Conservation (phyloP, 2,329 filamentous ascomycete species). For the Lecanosticta acicola region DNA sequence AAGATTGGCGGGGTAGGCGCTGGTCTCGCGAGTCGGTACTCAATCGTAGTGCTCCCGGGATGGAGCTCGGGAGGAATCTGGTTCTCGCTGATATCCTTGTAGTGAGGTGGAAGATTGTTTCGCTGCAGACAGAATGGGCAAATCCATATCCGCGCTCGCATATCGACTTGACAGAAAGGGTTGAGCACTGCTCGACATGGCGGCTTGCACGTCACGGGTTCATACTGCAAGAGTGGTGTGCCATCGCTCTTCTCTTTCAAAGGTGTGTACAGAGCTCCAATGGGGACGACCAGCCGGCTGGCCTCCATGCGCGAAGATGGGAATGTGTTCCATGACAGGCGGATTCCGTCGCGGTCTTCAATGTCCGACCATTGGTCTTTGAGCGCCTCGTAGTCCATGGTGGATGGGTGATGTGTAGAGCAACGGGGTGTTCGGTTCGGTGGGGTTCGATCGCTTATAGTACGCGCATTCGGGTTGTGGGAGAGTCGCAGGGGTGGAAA, state of each 20-base stretch:
- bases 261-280: conserved; percentile 91
- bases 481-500: too few species aligned
- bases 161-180: conserved; percentile 87
- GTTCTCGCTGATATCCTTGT: conserved; percentile 82
- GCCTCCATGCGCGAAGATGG: conserved; percentile 88
- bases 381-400: conserved; percentile 85
- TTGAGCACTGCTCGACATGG: conserved; percentile 95
- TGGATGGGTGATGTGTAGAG: conserved; percentile 21
- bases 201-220: conserved; percentile 93
- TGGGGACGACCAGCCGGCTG: conserved; percentile 60
- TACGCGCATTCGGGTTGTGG: conserved; percentile 10
- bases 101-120: conserved; percentile 76
- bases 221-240: conserved; percentile 84
- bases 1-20: conserved; percentile 85
- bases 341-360: conserved; percentile 91
- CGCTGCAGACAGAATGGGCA: conserved; percentile 82
- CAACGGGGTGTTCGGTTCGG: conserved; percentile 6
- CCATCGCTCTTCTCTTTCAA: conserved; percentile 84
- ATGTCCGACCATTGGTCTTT: conserved; percentile 97
- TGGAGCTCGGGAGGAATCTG: conserved; percentile 79
- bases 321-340: conserved; percentile 98
- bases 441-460: conserved; percentile 4
- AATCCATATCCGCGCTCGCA: conserved; percentile 78
- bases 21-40: conserved; percentile 74
- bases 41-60: conserved; percentile 78